Evolutionary conservation across 495 filamentous ascomycete genomes (phyloP).

Genomic region (Pseudomonodictys pantanalensis): DNA sequence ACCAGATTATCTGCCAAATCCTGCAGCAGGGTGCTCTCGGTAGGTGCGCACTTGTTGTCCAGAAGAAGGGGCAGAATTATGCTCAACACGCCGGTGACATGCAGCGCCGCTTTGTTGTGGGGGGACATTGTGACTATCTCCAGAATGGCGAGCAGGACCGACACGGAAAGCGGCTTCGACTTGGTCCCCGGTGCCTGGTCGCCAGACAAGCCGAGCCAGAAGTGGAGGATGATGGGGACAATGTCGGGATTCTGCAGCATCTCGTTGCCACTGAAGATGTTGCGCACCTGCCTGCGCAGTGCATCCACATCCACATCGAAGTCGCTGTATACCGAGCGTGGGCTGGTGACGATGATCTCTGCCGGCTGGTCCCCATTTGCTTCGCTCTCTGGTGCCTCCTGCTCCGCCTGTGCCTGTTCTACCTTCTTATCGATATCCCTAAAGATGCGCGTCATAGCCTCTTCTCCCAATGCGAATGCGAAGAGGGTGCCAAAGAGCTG

Average conservation of each 20-base stretch:
- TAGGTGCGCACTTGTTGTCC: slow-evolving; percentile 38
- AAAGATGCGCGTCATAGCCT: slow-evolving; percentile 35
- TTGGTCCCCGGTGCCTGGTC: slow-evolving; percentile 31
- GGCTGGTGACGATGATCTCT: slow-evolving; percentile 19
- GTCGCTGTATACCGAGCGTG: slow-evolving; percentile 15
- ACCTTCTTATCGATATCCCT: slow-evolving; percentile 27
- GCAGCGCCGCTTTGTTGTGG: slow-evolving; percentile 72
- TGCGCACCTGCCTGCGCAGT: slow-evolving; percentile 31
- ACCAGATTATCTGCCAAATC: slow-evolving; percentile 59
- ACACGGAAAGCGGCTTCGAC: slow-evolving; percentile 54
- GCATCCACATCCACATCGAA: slow-evolving; percentile 21
- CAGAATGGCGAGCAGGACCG: slow-evolving; percentile 55
- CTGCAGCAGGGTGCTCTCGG: slow-evolving; percentile 47
- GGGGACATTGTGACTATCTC: slow-evolving; percentile 58
- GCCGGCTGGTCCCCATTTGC: neutral
- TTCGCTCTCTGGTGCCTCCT: neutral
- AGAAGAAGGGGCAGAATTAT: slow-evolving; percentile 69
- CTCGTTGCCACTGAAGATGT: slow-evolving; percentile 53
- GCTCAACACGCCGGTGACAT: slow-evolving; percentile 72
- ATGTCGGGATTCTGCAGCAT: slow-evolving; percentile 62
- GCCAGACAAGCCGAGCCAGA: slow-evolving; percentile 58
- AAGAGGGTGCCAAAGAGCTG: slow-evolving; percentile 84
- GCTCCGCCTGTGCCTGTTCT: slow-evolving; percentile 4
- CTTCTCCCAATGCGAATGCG: slow-evolving; percentile 76
- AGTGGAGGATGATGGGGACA: slow-evolving; percentile 60